Evolutionary conservation across 106 monocot genomes (phyloP).

Genomic region (Posidonia australis): DNA sequence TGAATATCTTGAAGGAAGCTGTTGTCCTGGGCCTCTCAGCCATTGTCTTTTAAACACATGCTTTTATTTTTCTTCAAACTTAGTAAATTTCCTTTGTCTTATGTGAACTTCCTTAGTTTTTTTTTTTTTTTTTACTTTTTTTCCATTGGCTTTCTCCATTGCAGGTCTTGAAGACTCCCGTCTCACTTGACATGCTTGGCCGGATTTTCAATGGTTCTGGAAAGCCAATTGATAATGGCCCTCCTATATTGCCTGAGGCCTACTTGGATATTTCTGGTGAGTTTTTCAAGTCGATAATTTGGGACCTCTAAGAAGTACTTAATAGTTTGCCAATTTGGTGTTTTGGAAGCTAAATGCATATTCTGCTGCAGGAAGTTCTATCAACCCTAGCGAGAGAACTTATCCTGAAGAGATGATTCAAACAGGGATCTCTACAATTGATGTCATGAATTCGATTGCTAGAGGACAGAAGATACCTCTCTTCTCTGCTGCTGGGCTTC

Average conservation of each 20-base stretch:
- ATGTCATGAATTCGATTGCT: slow-evolving; percentile 99
- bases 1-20: too few relatives aligned
- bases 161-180: slow-evolving; percentile 97
- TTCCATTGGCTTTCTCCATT: not conserved
- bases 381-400: slow-evolving; percentile 98
- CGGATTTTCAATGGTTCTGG: slow-evolving; percentile 99
- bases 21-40: too few relatives aligned
- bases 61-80: not conserved
- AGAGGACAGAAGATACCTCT: slow-evolving; percentile 99
- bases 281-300: not conserved
- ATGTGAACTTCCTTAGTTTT: not conserved
- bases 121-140: not conserved
- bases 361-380: slow-evolving; percentile 85
- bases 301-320: too few relatives aligned
- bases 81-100: not conserved
- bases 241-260: slow-evolving; percentile 92
- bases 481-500: slow-evolving; percentile 93
- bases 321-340: too few relatives aligned
- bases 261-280: slow-evolving; percentile 95
- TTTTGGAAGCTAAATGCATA: too few relatives aligned
- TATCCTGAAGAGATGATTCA: slow-evolving; percentile 99
- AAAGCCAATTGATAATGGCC: slow-evolving; percentile 97
- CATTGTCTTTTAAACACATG: too few relatives aligned
- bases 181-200: slow-evolving; percentile 98
- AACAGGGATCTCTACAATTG: slow-evolving; percentile 97